phyloP scores from a whole-genome alignment of 2,329 filamentous ascomycete genomes.

The Fusarium palustre region DNA sequence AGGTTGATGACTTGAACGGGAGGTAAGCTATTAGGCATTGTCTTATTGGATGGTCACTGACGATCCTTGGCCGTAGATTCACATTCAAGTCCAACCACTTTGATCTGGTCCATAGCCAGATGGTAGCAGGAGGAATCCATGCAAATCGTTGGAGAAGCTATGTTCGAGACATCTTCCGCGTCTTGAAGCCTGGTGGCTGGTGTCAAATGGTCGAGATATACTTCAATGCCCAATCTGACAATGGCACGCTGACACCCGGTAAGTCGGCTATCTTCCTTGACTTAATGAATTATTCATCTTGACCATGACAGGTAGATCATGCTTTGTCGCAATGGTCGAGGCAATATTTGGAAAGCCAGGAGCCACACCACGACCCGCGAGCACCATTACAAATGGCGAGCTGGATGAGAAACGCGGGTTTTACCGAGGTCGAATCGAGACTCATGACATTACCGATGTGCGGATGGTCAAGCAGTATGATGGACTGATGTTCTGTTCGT shows the following conservation, averaged over 20 bases:
- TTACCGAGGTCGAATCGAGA: constrained; percentile 73
- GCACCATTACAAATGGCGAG: constrained; percentile 70
- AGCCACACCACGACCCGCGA: constrained; percentile 74
- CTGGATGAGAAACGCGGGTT: constrained; percentile 71
- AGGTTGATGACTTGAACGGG: constrained; percentile 78
- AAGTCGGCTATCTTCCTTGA: constrained; percentile 39
- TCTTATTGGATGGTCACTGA: constrained; percentile 12
- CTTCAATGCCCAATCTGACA: constrained; percentile 86
- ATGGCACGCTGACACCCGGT: constrained; percentile 78
- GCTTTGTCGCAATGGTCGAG: constrained; percentile 76
- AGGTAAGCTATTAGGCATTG: constrained; percentile 55
- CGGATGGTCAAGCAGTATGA: constrained; percentile 74
- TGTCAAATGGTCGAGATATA: constrained; percentile 90
- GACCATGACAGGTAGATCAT: constrained; percentile 60
- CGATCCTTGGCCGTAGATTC: constrained; percentile 57
- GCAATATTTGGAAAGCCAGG: constrained; percentile 70
- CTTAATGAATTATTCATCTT: constrained; percentile 12
- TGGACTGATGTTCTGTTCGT: background rate
- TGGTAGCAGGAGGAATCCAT: constrained; percentile 78
- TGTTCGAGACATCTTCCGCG: constrained; percentile 77
- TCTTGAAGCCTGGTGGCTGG: constrained; percentile 83
- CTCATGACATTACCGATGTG: constrained; percentile 77
- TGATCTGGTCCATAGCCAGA: constrained; percentile 84
- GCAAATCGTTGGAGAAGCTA: constrained; percentile 79
- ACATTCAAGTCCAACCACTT: constrained; percentile 78